phyloP scores from a whole-genome alignment of 352 stramenopile genomes.

The Pythium aquatile region DNA sequence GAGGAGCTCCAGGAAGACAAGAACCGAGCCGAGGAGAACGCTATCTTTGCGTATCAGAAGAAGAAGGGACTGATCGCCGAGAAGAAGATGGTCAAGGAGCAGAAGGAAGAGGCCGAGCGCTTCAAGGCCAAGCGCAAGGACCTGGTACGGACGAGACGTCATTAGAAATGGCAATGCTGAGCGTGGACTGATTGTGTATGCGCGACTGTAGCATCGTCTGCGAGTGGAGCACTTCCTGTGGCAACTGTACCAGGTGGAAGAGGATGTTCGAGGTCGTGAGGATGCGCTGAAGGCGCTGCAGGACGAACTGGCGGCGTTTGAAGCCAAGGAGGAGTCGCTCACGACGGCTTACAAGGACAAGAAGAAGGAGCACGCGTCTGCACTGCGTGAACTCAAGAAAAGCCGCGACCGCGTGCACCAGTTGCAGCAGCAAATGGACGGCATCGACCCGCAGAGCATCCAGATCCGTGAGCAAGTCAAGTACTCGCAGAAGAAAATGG shows the following conservation, averaged over 20 bases:
- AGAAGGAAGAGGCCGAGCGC: constrained; percentile 92
- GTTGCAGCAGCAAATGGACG: constrained; percentile 85
- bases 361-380: constrained; percentile 62
- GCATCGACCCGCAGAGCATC: constrained; percentile 70
- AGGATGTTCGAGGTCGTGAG: constrained; percentile 84
- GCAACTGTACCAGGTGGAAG: constrained; percentile 95
- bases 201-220: constrained; percentile 50
- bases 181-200: not conserved
- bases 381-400: constrained; percentile 60
- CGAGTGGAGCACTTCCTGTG: constrained; percentile 94
- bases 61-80: constrained; percentile 95
- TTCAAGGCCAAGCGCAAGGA: constrained; percentile 73
- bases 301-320: constrained; percentile 39
- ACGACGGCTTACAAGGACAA: constrained; percentile 57
- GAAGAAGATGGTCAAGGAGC: constrained; percentile 92
- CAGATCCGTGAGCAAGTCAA: constrained; percentile 90
- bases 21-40: constrained; percentile 91
- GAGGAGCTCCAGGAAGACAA: constrained; percentile 87
- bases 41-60: constrained; percentile 95
- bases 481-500: constrained; percentile 65
- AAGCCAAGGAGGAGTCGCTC: constrained; percentile 49
- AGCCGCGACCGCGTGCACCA: constrained; percentile 68
- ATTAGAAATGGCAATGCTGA: no score
- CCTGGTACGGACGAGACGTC: constrained; percentile 35
- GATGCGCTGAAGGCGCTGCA: constrained; percentile 62